Evolutionary conservation across 352 stramenopile species (phyloP), one percentile per base, ranked within the genome.

Genomic region (Globisporangium nunn): DNA sequence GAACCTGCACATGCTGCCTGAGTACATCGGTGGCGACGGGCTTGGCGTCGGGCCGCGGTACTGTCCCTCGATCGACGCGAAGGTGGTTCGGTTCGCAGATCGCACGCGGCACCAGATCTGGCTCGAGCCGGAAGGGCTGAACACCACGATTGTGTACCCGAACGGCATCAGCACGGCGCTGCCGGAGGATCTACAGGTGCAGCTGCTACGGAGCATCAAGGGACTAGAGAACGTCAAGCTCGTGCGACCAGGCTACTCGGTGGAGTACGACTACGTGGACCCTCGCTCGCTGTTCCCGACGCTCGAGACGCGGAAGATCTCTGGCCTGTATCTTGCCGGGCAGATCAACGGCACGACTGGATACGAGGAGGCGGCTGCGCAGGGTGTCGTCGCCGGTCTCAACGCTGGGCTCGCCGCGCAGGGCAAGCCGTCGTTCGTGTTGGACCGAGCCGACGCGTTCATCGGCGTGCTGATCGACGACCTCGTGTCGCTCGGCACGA

Each of bases 201-300:
- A 96, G 64, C 87, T 99, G 49, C 74, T 99, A 44, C 81, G 87
- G 10, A 97, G 76, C 4, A 99, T 99, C 72, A 72, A 91, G 60
- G 97, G 97, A 17, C 74, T 99, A 4, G 94, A 98, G 71, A 79
- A 97, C 23, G 93, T 96, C 40, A 84, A 98, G 51, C 97, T 99
- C 59, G 69, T 99, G 18, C 85, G 93, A 8, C 88, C 95, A 28
- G 97, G 95, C 28, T 99, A 99, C 67, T 96, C 98, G n/a, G 97
- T 99, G n/a, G 97, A 99, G 75, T 99, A 99, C 66, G 96, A 99
- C 79, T 99, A 96, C 68, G 80, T 99, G 44, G 96, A 99, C 62
- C 96, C 96, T 11, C 85, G 91, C 58, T 93, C 86, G 28, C 74
- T 98, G 8, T 85, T 90, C 33, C 79, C 97, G 48, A 98, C 93